Base-by-base conservation (phyloP, 2,329 filamentous ascomycete species). In the Ophiosphaerella narmari region DNA sequence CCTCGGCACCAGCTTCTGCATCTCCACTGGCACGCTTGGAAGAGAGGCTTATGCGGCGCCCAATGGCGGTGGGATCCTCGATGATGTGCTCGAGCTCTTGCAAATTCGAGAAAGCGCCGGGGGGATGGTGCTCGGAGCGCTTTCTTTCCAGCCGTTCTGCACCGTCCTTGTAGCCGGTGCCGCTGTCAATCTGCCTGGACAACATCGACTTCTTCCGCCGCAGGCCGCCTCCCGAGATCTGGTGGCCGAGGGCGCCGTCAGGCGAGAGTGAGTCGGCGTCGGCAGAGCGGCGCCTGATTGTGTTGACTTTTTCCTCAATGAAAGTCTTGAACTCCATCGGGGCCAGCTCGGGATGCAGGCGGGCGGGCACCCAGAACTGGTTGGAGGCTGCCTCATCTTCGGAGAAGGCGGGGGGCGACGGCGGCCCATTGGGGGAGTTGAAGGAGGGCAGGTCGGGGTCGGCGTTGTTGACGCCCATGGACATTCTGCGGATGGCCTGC, bases 301-400 rank as follows among this genome's bases (percentile, higher is more conserved):
- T 88, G 62, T 96, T 89, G 11, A 97, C 90, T 67, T 92, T 87
- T 55, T 92, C 95, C 66, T 99, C 93, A 2, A 99, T 82, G 62
- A 97, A 99, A 1, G 88, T 93, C 74, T 96, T 97, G 80, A 97
- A 99, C 63, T 97, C 94, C 67, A 89, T 91, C 1, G 94, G 94
- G 2, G 94, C 94, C 41, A 99, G 80, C 74, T 99, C 94, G 0
- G 94, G 94, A 65, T 99, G 94, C 24, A 99, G 82, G 50, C 91
- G 86, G 21, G 94, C 94, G 5, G 94, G 94, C 5, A 99, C 94
- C 94, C 94, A 99, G 59, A 97, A 89, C 51, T 97, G 77, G 55
- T 91, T 84, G 2, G 92, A 91, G 7, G 91, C 86, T 69, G 97
- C 93, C 63, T 91, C 88, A 70, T 96, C 91, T 55, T 90, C 88